Evolutionary conservation across 139 green algal species (phyloP), one percentile per base, ranked within the genome.

Genomic region (Chlamydomonas urium): DNA sequence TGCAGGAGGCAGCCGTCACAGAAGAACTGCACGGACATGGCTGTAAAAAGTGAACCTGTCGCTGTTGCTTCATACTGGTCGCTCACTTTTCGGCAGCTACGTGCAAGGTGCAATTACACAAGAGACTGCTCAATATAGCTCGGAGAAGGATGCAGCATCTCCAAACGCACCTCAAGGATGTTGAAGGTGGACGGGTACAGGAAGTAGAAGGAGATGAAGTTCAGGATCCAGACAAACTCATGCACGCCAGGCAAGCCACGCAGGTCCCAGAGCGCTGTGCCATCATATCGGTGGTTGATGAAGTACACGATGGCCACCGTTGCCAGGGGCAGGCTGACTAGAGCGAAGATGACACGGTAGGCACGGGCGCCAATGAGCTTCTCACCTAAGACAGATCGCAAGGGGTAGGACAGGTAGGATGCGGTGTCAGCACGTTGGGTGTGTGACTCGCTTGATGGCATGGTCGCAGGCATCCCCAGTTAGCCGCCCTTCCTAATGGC

Each of bases 161-260:
- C 42, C 10, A 50, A 50, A 50, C 8, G 0, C 34, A 91, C 91
- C 87, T 98, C 94, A 24, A 98, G 85, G 29, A 98, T 87, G 82
- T 98, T 98, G 85, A 98, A 98, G 37, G 94, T 98, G 75, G 94
- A 98, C n/a, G 94, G 94, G 77, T 98, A 98, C n/a, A 98, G 85
- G 80, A 98, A 98, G 81, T 90, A 97, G 88, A 98, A 98, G 50
- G 90, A 97, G 35, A 98, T 69, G 65, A 99, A 97, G 73, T 87
- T 96, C n/a, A 92, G 60, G 0, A 83, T 48, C 93, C 93, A 98
- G 53, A 97, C 85, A 5, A 78, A 6, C 57, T 87, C 81, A 71
- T 98, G 94, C 34, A 99, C 79, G 1, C 88, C 85, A 0, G 91
- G 75, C 28, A 94, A 69, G 1, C 74, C 84, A 56, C 85, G 77